Evolutionary conservation across 2,329 filamentous ascomycete species (phyloP), one percentile per base, ranked within the genome.

Genomic region (Polychaeton citri): DNA sequence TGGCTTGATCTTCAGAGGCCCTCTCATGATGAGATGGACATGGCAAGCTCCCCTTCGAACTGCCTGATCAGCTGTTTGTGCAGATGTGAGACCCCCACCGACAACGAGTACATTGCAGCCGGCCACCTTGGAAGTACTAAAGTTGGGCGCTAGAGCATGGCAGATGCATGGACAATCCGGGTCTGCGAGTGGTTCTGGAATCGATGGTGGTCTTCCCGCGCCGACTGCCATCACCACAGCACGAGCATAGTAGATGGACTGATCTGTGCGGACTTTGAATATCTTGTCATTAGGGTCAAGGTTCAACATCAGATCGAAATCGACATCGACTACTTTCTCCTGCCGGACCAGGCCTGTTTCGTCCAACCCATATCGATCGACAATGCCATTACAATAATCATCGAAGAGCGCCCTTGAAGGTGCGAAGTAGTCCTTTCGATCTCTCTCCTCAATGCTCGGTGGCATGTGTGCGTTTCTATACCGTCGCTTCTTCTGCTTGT

Each of bases 51-150:
- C 79, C 17, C 66, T 65, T 6, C 71, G 68, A 38, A 86, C 60
- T 1, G 74, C 74, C 32, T 80, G 64, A 49, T 85, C 79, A 0
- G 74, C 67, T 13, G 87, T 64, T 52, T 88, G 83, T 0, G 81
- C 79, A 16, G 79, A 81, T 0, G 82, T 86, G 3, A 88, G 60
- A 0, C 83, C 83, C 2, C 82, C 83, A 2, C 81, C 81, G 4
- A 88, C 66, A 6, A 88, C 68, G 6, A 86, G 64, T 6, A 87
- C 55, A 41, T 77, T 76, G 24, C 24, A 28, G 3, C 24, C 24
- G 5, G 24, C 24, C 12, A 15, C 12, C 24, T 46, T 6, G 36
- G 32, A 30, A 57, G 48, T 8, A n/a, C n/a, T n/a, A n/a, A n/a
- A n/a, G 30, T 32, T 12, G 12, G 30, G 30, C 21, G 77, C 67